Evolutionary conservation across 371 early-diverging fungal species (phyloP).

Genomic region (Actinomortierella ambigua): DNA sequence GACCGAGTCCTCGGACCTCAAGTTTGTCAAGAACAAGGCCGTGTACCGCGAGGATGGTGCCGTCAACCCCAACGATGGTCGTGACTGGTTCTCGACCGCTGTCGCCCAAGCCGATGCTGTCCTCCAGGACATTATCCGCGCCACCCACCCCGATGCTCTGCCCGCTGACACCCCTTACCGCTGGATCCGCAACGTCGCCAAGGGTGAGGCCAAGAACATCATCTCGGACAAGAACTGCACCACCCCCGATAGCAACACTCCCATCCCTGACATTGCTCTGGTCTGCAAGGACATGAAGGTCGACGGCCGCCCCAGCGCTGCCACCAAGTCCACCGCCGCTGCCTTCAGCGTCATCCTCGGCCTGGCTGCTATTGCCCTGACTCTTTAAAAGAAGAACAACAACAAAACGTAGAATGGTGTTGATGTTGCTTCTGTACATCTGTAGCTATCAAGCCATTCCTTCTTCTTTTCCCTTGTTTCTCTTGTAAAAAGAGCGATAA

Average conservation of each 20-base stretch:
- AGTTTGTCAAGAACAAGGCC: conserved; percentile 63
- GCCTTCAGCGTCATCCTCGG: conserved; percentile 18
- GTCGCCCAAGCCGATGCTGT: conserved; percentile 72
- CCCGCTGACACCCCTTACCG: conserved; percentile 51
- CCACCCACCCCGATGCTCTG: conserved; percentile 59
- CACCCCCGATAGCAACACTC: conserved; percentile 51
- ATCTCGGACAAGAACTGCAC: conserved; percentile 59
- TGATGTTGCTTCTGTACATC: too few species aligned
- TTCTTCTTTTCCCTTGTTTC: too few species aligned
- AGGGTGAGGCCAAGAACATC: conserved; percentile 53
- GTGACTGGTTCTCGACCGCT: conserved; percentile 75
- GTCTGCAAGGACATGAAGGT: conserved; percentile 47
- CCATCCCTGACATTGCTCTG: conserved; percentile 56
- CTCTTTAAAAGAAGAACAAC: conserved; percentile 10
- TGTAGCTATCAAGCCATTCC: too few species aligned
- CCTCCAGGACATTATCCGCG: conserved; percentile 72
- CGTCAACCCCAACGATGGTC: conserved; percentile 62
- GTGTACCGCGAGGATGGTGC: conserved; percentile 75
- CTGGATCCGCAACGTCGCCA: conserved; percentile 76
- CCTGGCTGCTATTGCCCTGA: conserved; percentile 16
- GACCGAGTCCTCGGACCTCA: conserved; percentile 24
- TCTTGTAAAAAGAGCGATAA: too few species aligned
- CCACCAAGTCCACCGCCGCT: conserved; percentile 6
- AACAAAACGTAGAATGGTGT: too few species aligned
- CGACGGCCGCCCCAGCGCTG: conserved; percentile 4